phyloP scores from a whole-genome alignment of 208 protist genomes.

The Wallacemonas rigidus region DNA sequence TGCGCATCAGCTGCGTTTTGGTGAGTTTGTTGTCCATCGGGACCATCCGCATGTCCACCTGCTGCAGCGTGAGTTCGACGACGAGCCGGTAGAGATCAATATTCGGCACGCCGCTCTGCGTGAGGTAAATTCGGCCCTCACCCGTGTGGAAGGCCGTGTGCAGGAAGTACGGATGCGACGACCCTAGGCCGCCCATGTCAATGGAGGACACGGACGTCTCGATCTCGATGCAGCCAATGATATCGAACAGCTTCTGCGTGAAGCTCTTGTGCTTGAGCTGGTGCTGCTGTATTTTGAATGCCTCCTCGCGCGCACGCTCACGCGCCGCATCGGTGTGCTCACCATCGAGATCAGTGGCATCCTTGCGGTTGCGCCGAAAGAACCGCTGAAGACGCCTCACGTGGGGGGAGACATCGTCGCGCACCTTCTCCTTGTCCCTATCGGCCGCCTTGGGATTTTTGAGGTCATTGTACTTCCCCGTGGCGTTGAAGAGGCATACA shows the following conservation, averaged over 20 bases:
- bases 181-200: slow-evolving; percentile 65
- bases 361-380: slow-evolving; percentile 12
- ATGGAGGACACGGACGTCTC: slow-evolving; percentile 74
- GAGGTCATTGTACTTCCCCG: slow-evolving; percentile 74
- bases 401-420: not conserved
- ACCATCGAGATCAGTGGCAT: slow-evolving; percentile 24
- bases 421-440: slow-evolving; percentile 8
- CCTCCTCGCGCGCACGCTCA: slow-evolving; percentile 29
- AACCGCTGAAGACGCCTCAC: not conserved
- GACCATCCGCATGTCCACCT: slow-evolving; percentile 77
- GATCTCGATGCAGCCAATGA: slow-evolving; percentile 75
- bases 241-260: slow-evolving; percentile 70
- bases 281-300: slow-evolving; percentile 47
- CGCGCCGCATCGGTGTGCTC: slow-evolving; percentile 20
- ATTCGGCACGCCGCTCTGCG: slow-evolving; percentile 50
- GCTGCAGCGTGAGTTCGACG: slow-evolving; percentile 66
- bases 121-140: slow-evolving; percentile 66
- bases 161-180: slow-evolving; percentile 78
- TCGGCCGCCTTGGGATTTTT: slow-evolving; percentile 16
- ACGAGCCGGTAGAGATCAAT: slow-evolving; percentile 82
- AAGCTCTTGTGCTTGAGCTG: slow-evolving; percentile 43
- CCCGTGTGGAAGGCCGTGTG: slow-evolving; percentile 70
- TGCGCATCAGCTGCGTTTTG: slow-evolving; percentile 12
- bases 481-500: slow-evolving; percentile 83
- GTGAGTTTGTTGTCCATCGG: slow-evolving; percentile 59